These are phyloP conservation scores for Gentiana straminea DNA, from an alignment of 257 asterid species.

Conservation along the genomic window DNA sequence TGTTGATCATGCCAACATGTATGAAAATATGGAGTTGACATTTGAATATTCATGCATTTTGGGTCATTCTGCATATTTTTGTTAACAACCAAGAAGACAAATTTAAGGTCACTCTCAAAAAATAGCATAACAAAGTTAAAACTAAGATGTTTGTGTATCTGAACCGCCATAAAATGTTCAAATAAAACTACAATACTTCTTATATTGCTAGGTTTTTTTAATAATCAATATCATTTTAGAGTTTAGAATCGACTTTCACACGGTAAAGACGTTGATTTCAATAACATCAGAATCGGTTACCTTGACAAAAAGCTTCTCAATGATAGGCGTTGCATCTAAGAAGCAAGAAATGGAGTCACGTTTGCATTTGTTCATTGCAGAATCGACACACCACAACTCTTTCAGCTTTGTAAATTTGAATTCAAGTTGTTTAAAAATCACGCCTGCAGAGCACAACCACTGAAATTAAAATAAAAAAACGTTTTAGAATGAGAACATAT, in stretches of 20 bases:
- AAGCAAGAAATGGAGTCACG: slow-evolving; percentile 14
- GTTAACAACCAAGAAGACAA: too few species aligned
- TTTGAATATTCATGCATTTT: neutral
- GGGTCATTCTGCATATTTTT: slow-evolving; percentile 2
- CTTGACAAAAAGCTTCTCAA: slow-evolving; percentile 8
- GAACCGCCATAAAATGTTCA: neutral
- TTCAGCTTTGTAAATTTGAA: slow-evolving; percentile 7
- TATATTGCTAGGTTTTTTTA: too few species aligned
- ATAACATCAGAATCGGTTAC: neutral
- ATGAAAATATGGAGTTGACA: neutral
- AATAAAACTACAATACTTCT: too few species aligned
- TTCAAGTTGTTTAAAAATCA: slow-evolving; percentile 4
- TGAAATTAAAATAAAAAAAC: neutral
- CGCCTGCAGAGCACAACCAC: slow-evolving; percentile 14
- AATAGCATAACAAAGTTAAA: too few species aligned
- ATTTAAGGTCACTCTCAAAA: too few species aligned
- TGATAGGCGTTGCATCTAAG: slow-evolving; percentile 5
- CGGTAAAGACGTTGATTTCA: too few species aligned
- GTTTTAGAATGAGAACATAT: neutral
- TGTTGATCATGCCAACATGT: slow-evolving; percentile 33
- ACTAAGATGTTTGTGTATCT: neutral
- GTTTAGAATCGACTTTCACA: too few species aligned
- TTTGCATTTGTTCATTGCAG: slow-evolving; percentile 3
- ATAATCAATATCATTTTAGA: too few species aligned
- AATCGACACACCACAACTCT: slow-evolving; percentile 4